Base-by-base conservation (phyloP, 495 filamentous ascomycete genomes). In the Aspergillus wentii region DNA sequence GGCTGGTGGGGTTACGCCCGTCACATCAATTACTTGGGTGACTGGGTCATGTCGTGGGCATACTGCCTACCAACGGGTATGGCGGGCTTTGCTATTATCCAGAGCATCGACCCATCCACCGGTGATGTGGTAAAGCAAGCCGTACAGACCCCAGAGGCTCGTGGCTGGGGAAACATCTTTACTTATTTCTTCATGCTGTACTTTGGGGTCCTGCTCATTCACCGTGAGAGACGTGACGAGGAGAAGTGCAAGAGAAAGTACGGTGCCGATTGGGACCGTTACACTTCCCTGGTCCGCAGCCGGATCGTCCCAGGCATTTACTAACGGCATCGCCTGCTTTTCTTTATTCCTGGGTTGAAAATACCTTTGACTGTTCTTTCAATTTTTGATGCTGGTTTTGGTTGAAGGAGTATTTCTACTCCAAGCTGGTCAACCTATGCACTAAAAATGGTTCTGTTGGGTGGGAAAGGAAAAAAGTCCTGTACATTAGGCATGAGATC, bases 21-120 rank as follows among this genome's bases (percentile, higher is more conserved):
- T 13, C 94, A 98, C 59, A 91, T 96, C 71, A 98, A 97, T 66
- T 97, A 98, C 58, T 62, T 94, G n/a, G 94, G 91, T 26, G 92
- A 98, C 63, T 97, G 91, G 91, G 64, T 90, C 36, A 87, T 94
- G 80, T 76, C 81, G 11, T 97, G 89, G 87, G 80, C 87, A 0
- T 98, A 91, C 62, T 86, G 81, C 41, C 69, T 98, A 15, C 92
- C 94, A 0, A 96, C 92, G 5, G 88, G 88, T 4, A 64, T 94
- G 39, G 83, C 89, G 0, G 89, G 89, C 18, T 95, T 88, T 55
- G 61, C 74, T 40, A 74, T 78, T 17, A 57, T 69, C 33, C 57
- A 72, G 32, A 60, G 48, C 28, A 61, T 73, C 31, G 68, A 60
- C 46, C 53, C 61, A 5, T 43, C 56, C 17, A 76, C 70, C 51